These are phyloP conservation scores for Thozetella sp. DNA, from an alignment of 495 filamentous ascomycete genomes.

Conservation along the genomic window DNA sequence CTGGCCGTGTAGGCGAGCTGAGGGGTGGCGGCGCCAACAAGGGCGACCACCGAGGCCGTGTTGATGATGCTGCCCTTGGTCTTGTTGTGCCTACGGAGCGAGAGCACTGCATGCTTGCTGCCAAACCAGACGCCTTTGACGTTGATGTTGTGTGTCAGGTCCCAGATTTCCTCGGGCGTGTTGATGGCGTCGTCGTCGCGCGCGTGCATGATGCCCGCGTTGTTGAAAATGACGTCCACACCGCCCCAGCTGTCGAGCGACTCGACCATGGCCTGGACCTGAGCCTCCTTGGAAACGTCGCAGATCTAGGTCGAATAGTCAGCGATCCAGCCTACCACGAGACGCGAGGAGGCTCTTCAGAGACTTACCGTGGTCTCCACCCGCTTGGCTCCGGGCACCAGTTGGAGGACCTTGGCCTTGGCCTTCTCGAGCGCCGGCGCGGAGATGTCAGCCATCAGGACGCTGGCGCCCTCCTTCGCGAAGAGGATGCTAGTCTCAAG, in stretches of 20 bases:
- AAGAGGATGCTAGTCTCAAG: constrained; percentile 95
- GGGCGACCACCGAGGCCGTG: constrained; percentile 88
- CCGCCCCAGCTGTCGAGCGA: constrained; percentile 83
- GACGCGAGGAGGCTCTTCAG: neutral
- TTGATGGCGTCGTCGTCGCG: constrained; percentile 83
- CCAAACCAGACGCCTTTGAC: constrained; percentile 99
- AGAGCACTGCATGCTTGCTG: constrained; percentile 86
- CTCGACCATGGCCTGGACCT: constrained; percentile 72
- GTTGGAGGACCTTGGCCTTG: constrained; percentile 65
- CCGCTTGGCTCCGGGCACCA: constrained; percentile 63
- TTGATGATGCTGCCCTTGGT: constrained; percentile 84
- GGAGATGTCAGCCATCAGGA: constrained; percentile 87
- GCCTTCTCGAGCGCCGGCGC: constrained; percentile 70
- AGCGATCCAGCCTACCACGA: neutral
- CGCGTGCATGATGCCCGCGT: constrained; percentile 96
- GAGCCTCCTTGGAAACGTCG: constrained; percentile 70
- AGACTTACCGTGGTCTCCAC: constrained; percentile 58
- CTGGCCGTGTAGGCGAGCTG: constrained; percentile 94
- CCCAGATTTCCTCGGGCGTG: constrained; percentile 92
- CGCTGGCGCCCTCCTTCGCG: constrained; percentile 82
- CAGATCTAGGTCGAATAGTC: constrained; percentile 37
- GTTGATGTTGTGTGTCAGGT: constrained; percentile 91
- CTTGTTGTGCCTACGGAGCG: constrained; percentile 81
- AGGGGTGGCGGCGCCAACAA: constrained; percentile 91
- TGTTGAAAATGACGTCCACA: constrained; percentile 97